A percentile compares a stretch with the other conserved stretches of the same genome.
phyloP scores from a whole-genome alignment of 108 stramenopile species.

The Parietichytrium sp. region DNA sequence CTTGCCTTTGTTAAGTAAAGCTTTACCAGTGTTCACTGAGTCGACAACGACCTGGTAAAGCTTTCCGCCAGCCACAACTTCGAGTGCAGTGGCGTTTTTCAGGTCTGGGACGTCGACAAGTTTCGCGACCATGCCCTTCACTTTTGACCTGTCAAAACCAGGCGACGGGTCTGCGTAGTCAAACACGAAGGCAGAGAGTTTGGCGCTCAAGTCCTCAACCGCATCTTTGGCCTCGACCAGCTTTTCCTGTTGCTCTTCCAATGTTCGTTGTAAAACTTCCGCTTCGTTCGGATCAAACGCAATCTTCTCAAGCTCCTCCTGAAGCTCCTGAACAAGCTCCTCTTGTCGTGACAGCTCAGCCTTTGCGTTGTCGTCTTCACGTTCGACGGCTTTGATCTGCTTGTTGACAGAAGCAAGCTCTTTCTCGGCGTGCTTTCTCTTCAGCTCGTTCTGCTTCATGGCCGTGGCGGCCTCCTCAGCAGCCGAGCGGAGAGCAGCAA shows the following conservation, averaged over 20 bases:
- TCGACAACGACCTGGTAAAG: conserved; percentile 96
- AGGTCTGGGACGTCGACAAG: conserved; percentile 77
- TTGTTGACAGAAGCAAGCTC: background rate
- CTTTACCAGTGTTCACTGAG: conserved; percentile 88
- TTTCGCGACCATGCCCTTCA: conserved; percentile 89
- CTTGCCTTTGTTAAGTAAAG: conserved; percentile 85
- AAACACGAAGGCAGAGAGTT: conserved; percentile 72
- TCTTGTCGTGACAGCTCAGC: background rate
- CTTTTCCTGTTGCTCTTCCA: background rate
- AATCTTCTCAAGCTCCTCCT: background rate
- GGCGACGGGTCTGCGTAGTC: conserved; percentile 78
- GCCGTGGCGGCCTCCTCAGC: conserved; percentile 82
- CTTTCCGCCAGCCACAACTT: conserved; percentile 90
- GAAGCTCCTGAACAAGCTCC: background rate
- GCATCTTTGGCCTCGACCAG: conserved; percentile 46
- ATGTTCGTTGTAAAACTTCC: conserved; percentile 23
- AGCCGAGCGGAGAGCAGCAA: conserved; percentile 61
- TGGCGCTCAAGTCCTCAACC: conserved; percentile 40
- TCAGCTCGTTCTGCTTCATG: conserved; percentile 82
- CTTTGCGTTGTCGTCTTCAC: background rate
- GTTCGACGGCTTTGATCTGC: background rate
- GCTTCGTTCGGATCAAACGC: background rate
- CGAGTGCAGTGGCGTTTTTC: conserved; percentile 83
- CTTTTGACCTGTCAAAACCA: conserved; percentile 86
- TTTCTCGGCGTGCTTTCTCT: conserved; percentile 69